Base-by-base conservation (phyloP, 805 yeast genomes). In the Ogataea methylovora region DNA sequence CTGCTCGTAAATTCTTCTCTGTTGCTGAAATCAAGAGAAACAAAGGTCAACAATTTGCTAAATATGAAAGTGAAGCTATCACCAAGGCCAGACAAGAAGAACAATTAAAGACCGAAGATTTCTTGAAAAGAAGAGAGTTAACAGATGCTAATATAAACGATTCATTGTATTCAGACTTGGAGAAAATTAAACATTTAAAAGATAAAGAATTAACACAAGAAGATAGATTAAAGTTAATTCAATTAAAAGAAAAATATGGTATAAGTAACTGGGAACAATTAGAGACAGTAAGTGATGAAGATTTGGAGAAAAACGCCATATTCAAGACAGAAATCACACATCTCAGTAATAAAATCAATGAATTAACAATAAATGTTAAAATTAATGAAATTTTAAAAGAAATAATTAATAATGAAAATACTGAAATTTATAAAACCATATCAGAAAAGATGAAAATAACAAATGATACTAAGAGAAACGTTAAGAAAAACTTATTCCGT, bases 1-100 rank as follows among this genome's bases (percentile, higher is more conserved):
- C 94, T 13, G 73, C 88, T 13, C 69, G 79, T 39, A 90, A 90
- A 60, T 75, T 71, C 41, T 90, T 90, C 64, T 87, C 97, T 8
- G 77, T 90, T 39, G 95, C 97, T 2, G 97, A 90, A 54, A 84
- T 90, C 55, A 75, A 85, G 61, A 77, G 71, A 54, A 81, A 84
- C 51, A 78, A 83, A 60, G 97, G 97, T 72, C 88, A 87, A 52
- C 90, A 86, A 58, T 85, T 88, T 68, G 90, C 84, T 19, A 63
- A 71, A 42, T 87, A 83, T 62, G 83, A 83, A 55, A 65, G 67
- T 27, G 74, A 79, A 48, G 94, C 95, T 33, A 80, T 78, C 46
- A 61, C 62, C 32, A 68, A 71, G 44, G 90, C 87, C 14, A 59
- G 66, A 1, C 50, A 60, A n/a, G 94, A 86, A 54, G 94, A 85